Base-by-base conservation (phyloP, 192 early-diverging fungal species). In the Coemansia sp. region DNA sequence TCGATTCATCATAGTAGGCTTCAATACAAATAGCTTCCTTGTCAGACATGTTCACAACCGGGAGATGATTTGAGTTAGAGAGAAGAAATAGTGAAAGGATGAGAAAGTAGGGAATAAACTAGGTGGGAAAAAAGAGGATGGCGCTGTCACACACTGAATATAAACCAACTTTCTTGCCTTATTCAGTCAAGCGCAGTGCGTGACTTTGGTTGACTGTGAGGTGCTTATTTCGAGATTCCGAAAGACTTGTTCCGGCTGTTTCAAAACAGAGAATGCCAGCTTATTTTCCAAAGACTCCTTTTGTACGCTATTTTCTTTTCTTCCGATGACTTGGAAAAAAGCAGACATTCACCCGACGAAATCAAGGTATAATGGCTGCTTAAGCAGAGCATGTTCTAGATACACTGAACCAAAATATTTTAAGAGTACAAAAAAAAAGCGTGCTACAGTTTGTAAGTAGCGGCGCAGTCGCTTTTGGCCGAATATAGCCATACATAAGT, bases 401-500 rank as follows among this genome's bases (percentile, higher is more conserved):
- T n/a, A n/a, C n/a, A n/a, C n/a, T n/a, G 25, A 57, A 29, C 36
- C 36, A 55, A 55, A 32, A n/a, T n/a, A n/a, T n/a, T n/a, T n/a
- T n/a, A n/a, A n/a, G n/a, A n/a, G n/a, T n/a, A n/a, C n/a, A n/a
- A n/a, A n/a, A n/a, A n/a, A n/a, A n/a, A n/a, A n/a, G n/a, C n/a
- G n/a, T n/a, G 46, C 37, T 72, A 77, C 37, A 88, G 72, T 50
- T 85, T 78, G 64, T 89, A 93, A 8, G 88, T 77, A 17, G 87
- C 70, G 8, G 86, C 86, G 65, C 76, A 85, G 41, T 93, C 88
- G 75, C 88, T 89, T 53, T 86, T 85, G 57, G 87, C 84, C 0
- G 89, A 89, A 72, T 93, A 91, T 17, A 93, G 70, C 91, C 91
- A 93, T 8, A 93, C 83, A 68, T 84, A 88, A 39, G 67, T 62